Conservation (phyloP, 2,329 filamentous ascomycete genomes). For the Monilinia aucupariae region DNA sequence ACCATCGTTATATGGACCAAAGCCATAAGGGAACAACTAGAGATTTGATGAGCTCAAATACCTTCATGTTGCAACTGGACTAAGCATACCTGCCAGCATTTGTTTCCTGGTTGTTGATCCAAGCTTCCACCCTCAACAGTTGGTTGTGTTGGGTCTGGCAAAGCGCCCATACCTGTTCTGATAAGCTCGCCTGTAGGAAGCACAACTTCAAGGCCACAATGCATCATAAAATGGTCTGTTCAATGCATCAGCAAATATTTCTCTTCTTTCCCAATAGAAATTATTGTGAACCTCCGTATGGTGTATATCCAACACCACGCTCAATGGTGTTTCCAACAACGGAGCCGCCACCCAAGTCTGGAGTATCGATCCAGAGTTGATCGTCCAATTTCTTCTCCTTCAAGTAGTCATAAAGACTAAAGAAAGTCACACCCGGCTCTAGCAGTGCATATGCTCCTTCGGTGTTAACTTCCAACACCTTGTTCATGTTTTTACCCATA, state of each 20-base stretch:
- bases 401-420: conserved; percentile 47
- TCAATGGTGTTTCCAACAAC: conserved; percentile 45
- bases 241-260: conserved; percentile 24
- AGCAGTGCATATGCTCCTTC: conserved; percentile 47
- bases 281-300: conserved; percentile 37
- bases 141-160: conserved; percentile 25
- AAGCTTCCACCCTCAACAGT: conserved; percentile 10
- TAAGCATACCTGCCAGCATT: conserved; percentile 34
- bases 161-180: conserved; percentile 45
- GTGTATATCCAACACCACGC: conserved; percentile 44
- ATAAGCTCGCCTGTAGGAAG: conserved; percentile 43
- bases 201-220: conserved; percentile 43
- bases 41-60: neutral
- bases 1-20: conserved; percentile 37
- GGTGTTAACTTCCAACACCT: conserved; percentile 46
- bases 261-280: neutral
- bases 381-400: conserved; percentile 39
- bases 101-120: conserved; percentile 36
- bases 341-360: conserved; percentile 39
- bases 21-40: conserved; percentile 34
- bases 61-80: neutral
- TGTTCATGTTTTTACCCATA: conserved; percentile 49
- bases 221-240: conserved; percentile 37
- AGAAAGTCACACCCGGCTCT: conserved; percentile 52
- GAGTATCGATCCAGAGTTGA: conserved; percentile 40